Evolutionary conservation across 345 rosid genomes (phyloP), one percentile per base, ranked within the genome.

Genomic region (Geranium rotundifolium): DNA sequence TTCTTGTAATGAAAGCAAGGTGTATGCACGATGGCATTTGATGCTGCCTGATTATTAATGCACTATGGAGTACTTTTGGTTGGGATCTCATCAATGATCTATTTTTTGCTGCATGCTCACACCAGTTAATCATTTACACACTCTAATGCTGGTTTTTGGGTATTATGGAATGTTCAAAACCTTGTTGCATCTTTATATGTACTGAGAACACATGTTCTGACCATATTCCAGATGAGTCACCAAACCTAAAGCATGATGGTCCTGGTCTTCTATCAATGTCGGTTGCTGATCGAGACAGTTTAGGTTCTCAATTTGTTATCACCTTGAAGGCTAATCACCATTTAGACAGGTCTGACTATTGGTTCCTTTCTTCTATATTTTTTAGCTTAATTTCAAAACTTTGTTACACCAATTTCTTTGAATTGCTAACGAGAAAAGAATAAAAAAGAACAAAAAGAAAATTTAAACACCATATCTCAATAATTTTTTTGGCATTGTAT

Each of bases 201-300:
- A 55, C 23, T 29, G 7, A 6, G 39, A 4, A 29, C 14, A 30
- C 19, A 19, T 30, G 19, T 65, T 71, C 23, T 74, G 65, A 59
- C 58, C 37, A 73, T 52, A 19, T 67, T 77, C 66, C 85, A 93
- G 99, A 93, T 67, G 99, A 93, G 74, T 66, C 82, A 17, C 95
- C 99, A 3, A 80, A 68, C 77, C 74, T 88, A 61, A 90, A 82
- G 82, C 97, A 93, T 79, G 89, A 90, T 23, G 83, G 68, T 65
- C 77, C 84, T 23, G 97, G 99, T 66, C 88, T 93, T 71, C 73
- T 93, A 59, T 84, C 97, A 5, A 88, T 90, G 99, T 30, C 93
- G 56, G 71, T 85, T 58, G 73, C 89, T 60, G 85, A 86, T 66
- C 96, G 99, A 54, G 95, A 90, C 73, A 68, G 77, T 59, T 66